phyloP scores from a whole-genome alignment of 768 basidiomycete genomes.

The Lentinula detonsa region DNA sequence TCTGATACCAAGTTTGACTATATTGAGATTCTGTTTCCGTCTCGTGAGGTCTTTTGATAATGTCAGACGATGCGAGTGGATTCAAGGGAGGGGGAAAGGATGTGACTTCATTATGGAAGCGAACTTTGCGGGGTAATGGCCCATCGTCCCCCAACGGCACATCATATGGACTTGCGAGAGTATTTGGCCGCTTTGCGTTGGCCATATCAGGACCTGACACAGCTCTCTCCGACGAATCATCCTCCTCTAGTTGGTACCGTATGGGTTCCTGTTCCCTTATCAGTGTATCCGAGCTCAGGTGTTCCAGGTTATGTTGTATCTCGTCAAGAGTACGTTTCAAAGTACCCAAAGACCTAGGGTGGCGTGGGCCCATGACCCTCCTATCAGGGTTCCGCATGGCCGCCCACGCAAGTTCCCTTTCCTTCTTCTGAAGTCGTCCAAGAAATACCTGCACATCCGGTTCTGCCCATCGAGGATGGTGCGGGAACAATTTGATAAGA shows the following conservation, averaged over 20 bases:
- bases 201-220: neutral
- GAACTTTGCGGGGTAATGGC: neutral
- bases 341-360: neutral
- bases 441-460: slow-evolving; percentile 1
- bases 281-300: neutral
- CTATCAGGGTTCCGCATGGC: neutral
- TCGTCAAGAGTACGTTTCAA: slow-evolving; percentile 3
- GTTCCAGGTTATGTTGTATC: neutral
- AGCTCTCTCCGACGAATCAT: neutral
- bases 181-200: neutral
- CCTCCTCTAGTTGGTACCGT: neutral
- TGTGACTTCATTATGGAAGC: neutral
- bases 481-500: neutral
- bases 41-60: neutral
- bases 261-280: neutral
- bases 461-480: slow-evolving; percentile 4
- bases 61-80: neutral
- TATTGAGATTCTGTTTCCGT: neutral
- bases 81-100: neutral
- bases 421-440: neutral
- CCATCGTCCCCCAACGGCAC: neutral
- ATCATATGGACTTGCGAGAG: neutral
- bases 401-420: neutral
- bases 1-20: neutral
- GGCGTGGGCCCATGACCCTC: neutral